Evolutionary conservation across 352 stramenopile species (phyloP).

Genomic region (Phytopythium sindhum): DNA sequence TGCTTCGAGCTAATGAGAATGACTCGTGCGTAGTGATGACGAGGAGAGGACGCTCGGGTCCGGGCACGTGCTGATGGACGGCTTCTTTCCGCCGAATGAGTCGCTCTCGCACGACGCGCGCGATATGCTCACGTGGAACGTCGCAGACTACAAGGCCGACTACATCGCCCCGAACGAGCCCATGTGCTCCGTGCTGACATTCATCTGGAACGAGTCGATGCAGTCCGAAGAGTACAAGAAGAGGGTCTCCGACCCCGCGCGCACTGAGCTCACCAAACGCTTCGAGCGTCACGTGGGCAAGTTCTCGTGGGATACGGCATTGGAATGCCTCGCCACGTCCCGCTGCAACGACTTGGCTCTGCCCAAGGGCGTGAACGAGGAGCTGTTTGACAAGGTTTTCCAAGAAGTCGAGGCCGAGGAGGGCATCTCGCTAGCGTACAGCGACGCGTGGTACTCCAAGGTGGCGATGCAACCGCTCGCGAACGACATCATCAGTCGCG

Average conservation of each 20-base stretch:
- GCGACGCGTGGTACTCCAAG: constrained; percentile 81
- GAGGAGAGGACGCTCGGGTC: constrained; percentile 81
- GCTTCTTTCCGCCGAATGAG: constrained; percentile 63
- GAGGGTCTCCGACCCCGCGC: constrained; percentile 34
- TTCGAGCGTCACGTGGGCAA: constrained; percentile 71
- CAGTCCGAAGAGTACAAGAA: constrained; percentile 52
- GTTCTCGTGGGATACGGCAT: constrained; percentile 71
- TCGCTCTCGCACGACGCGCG: constrained; percentile 40
- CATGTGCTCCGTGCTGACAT: constrained; percentile 73
- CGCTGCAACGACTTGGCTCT: constrained; percentile 74
- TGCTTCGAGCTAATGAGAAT: background rate
- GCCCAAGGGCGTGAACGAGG: constrained; percentile 55
- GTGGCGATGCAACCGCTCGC: constrained; percentile 82
- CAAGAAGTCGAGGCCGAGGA: constrained; percentile 69
- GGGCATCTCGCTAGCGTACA: constrained; percentile 61
- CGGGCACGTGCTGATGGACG: constrained; percentile 76
- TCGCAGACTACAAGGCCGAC: constrained; percentile 64
- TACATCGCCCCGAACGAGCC: constrained; percentile 77
- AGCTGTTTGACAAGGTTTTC: constrained; percentile 74
- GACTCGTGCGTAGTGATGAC: constrained; percentile 48
- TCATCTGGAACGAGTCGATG: constrained; percentile 61
- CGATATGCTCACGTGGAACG: constrained; percentile 73
- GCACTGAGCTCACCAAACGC: constrained; percentile 45
- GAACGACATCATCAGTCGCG: constrained; percentile 55
- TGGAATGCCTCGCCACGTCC: constrained; percentile 79